Evolutionary conservation across 1,139 yeast genomes (phyloP), one percentile per base, ranked within the genome.

Genomic region (Pichiaceae sp.): DNA sequence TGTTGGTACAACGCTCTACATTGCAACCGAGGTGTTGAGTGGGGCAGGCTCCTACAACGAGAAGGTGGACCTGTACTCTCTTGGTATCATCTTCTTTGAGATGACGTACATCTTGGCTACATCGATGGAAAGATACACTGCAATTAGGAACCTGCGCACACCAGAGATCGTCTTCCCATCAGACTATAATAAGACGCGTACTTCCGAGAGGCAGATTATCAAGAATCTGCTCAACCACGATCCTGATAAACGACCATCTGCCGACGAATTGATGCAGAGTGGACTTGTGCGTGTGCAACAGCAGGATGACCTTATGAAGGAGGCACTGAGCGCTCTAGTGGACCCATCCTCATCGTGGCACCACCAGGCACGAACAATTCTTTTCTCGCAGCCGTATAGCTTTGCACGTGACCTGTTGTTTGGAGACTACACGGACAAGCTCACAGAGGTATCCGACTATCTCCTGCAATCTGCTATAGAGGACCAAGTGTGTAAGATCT

Each of bases 291-390:
- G 96, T 0, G 84, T 85, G 1, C 87, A 85, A 39, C 91, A 85
- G 45, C 93, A 89, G 49, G 97, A 91, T 52, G 86, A 83, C 52
- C 74, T 86, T 9, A 82, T 91, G 41, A 81, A 84, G 50, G 95
- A 87, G 52, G 96, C 96, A 0, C 63, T 93, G 43, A 77, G 78
- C 44, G 83, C 91, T 24, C 62, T 91, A 43, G 83, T 93, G 1
- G 91, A 86, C 53, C 93, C 95, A 0, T 79, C 93, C 0, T 85
- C 96, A 0, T 91, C 95, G 0, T 86, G 95, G 95, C 91, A 89
- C 48, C 85, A 78, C 45, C 95, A 86, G 57, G 96, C 91, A 0
- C 71, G 96, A 52, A 84, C 80, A 42, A 81, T 93, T 0, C 61
- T 91, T 30, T 91, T 91, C 54, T 69, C 81, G 20, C 93, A 85